phyloP scores from a whole-genome alignment of 31 red algal genomes.

The Odonthalia washingtoniensis region DNA sequence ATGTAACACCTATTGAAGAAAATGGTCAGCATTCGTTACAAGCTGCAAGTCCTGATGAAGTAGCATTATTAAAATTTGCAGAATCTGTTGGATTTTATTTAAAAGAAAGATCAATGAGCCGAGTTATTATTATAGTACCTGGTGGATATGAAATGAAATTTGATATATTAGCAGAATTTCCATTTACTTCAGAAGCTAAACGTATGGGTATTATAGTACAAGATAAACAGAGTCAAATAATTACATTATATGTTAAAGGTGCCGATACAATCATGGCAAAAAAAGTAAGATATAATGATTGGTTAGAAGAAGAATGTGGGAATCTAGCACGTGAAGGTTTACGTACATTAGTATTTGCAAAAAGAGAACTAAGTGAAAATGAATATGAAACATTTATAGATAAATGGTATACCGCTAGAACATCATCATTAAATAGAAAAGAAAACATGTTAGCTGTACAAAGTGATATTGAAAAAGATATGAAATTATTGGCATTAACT shows the following conservation, averaged over 20 bases:
- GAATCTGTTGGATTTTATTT: conserved; percentile 85
- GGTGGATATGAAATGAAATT: conserved; percentile 62
- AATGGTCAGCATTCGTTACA: conserved; percentile 57
- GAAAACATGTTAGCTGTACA: conserved; percentile 88
- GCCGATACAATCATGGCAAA: conserved; percentile 87
- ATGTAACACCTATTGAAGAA: conserved; percentile 93
- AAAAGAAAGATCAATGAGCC: conserved; percentile 68
- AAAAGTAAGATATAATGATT: conserved; percentile 88
- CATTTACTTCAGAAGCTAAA: conserved; percentile 94
- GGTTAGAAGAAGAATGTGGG: conserved; percentile 98
- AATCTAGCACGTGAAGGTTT: conserved; percentile 96
- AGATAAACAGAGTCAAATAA: conserved; percentile 56
- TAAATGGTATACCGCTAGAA: conserved; percentile 65
- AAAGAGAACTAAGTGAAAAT: conserved; percentile 57
- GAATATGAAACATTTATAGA: conserved; percentile 73
- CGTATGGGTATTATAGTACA: conserved; percentile 92
- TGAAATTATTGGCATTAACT: conserved; percentile 84
- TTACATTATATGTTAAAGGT: conserved; percentile 89
- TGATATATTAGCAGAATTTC: conserved; percentile 92
- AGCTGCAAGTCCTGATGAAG: conserved; percentile 96
- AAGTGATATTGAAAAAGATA: conserved; percentile 82
- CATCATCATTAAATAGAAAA: conserved; percentile 66
- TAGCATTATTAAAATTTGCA: conserved; percentile 89
- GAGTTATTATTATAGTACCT: conserved; percentile 62
- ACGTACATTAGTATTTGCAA: conserved; percentile 90